Conservation (phyloP, 257 asterid genomes). For the Solanum arcanum region DNA sequence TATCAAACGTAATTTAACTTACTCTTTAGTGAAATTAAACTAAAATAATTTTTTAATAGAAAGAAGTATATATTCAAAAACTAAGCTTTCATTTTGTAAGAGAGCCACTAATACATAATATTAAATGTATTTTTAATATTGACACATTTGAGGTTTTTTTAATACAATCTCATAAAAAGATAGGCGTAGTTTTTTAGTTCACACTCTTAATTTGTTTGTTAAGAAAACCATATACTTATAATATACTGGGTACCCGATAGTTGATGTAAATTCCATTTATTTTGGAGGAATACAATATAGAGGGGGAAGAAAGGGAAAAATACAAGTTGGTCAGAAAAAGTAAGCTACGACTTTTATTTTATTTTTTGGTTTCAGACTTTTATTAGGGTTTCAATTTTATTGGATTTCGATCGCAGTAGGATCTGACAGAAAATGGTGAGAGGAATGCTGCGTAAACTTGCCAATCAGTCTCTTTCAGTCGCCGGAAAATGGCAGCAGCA, state of each 20-base stretch:
- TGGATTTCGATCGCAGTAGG: background rate
- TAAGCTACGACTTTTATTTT: background rate
- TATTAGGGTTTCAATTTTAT: background rate
- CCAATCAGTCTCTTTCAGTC: conserved; percentile 63
- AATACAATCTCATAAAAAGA: background rate
- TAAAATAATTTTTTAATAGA: background rate
- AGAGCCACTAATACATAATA: background rate
- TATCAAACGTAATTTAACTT: background rate
- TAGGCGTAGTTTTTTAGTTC: background rate
- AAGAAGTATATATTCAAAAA: background rate
- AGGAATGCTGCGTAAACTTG: conserved; percentile 71
- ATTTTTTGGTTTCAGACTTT: background rate
- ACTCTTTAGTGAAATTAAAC: background rate
- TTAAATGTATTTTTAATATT: background rate
- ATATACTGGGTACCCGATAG: background rate
- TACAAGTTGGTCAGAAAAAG: background rate
- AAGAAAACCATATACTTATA: background rate
- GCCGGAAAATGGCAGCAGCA: conserved; percentile 99
- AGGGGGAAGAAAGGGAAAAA: background rate
- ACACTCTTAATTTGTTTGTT: background rate
- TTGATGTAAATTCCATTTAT: background rate
- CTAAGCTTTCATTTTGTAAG: background rate
- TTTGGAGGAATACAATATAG: background rate
- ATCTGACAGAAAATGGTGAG: conserved; percentile 47
- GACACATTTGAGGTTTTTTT: background rate